These are phyloP conservation scores for Ogataea kodamae DNA, from an alignment of 805 yeast genomes.

Conservation along the genomic window DNA sequence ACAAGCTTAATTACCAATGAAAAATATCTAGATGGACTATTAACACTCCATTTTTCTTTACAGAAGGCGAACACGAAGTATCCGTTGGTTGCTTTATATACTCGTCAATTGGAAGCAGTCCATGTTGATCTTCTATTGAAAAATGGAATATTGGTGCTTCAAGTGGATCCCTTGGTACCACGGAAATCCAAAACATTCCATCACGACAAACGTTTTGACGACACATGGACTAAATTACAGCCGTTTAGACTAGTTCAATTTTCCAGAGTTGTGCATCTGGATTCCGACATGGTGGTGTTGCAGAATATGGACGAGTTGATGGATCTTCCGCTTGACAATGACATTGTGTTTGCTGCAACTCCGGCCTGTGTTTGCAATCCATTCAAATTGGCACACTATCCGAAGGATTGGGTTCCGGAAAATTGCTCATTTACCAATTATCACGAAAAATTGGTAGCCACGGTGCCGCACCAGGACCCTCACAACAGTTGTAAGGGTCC, in stretches of 20 bases:
- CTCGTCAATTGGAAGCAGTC: conserved; percentile 39
- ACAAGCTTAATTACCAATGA: conserved; percentile 53
- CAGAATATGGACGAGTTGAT: conserved; percentile 59
- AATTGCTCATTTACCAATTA: conserved; percentile 51
- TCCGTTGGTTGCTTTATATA: conserved; percentile 52
- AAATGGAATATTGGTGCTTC: conserved; percentile 40
- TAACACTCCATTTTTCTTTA: conserved; percentile 48
- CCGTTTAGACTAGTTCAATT: conserved; percentile 49
- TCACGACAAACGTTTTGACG: conserved; percentile 51
- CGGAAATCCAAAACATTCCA: conserved; percentile 41
- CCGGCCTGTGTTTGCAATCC: conserved; percentile 67
- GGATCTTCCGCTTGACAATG: conserved; percentile 38
- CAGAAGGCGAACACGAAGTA: conserved; percentile 41
- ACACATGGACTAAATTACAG: conserved; percentile 61
- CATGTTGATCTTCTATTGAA: conserved; percentile 39
- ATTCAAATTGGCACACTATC: conserved; percentile 47
- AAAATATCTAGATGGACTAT: conserved; percentile 48
- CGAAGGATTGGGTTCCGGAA: conserved; percentile 46
- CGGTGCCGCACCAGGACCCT: conserved; percentile 12
- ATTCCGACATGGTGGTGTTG: conserved; percentile 56
- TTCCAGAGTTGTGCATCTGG: conserved; percentile 53
- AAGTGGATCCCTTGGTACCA: conserved; percentile 44
- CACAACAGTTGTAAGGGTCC: conserved; percentile 38
- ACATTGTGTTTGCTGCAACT: conserved; percentile 48
- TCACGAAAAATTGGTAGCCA: conserved; percentile 17